phyloP scores from a whole-genome alignment of 148 eudicot species.

The Euryodendron excelsum region DNA sequence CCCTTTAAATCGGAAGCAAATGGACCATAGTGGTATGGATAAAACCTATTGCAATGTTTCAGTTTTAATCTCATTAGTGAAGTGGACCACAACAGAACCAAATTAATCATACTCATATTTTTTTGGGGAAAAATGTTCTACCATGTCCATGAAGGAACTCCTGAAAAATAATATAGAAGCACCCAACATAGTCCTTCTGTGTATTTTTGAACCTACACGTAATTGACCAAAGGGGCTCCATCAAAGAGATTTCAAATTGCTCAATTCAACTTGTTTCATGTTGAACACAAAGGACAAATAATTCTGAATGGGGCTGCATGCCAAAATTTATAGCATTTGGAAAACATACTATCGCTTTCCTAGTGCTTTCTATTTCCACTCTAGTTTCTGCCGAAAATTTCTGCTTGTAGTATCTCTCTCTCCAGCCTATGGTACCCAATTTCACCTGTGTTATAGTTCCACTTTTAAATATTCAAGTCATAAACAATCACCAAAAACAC shows the following conservation, averaged over 20 bases:
- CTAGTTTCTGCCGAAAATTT: conserved; percentile 31
- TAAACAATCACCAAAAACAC: no score
- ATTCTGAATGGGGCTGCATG: background rate
- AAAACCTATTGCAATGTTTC: conserved; percentile 33
- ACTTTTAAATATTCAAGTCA: no score
- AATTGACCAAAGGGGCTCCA: background rate
- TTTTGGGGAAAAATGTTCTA: background rate
- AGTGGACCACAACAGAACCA: background rate
- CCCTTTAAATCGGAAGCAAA: conserved; percentile 66
- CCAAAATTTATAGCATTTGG: background rate
- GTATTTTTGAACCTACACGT: conserved; percentile 42
- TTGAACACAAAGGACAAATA: background rate
- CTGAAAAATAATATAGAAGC: conserved; percentile 23
- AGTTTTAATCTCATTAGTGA: background rate
- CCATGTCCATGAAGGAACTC: conserved; percentile 52
- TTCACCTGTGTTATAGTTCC: conserved; percentile 27
- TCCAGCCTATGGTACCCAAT: conserved; percentile 33
- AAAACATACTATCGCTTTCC: conserved; percentile 32
- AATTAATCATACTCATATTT: background rate
- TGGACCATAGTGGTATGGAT: conserved; percentile 48
- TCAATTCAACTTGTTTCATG: background rate
- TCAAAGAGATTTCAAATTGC: background rate
- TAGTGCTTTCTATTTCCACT: conserved; percentile 19
- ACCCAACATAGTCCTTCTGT: conserved; percentile 51
- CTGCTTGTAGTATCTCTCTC: conserved; percentile 38